A percentile compares a stretch with the other conserved stretches of the same genome.
These are phyloP conservation scores for Neofusicoccum sp. DNA, from an alignment of 2,329 filamentous ascomycete genomes.

Conservation along the genomic window DNA sequence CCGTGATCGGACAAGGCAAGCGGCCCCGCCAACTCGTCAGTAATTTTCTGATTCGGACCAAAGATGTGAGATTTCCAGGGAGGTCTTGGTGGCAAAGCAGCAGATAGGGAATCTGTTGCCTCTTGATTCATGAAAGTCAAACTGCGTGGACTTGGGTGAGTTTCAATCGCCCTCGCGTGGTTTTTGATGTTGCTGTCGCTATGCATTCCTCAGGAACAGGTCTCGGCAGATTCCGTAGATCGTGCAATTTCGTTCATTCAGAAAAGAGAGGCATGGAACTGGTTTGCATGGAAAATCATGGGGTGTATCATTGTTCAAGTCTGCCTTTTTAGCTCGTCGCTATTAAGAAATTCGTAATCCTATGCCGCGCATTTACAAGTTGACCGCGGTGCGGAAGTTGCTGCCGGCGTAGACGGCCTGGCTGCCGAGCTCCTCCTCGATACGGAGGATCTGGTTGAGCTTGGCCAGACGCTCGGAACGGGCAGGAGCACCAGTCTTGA, in stretches of 20 bases:
- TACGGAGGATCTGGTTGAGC: conserved; percentile 99
- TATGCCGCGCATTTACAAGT: conserved; percentile 60
- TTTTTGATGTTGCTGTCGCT: background rate
- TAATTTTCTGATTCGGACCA: background rate
- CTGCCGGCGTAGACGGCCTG: conserved; percentile 88
- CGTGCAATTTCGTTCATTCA: background rate
- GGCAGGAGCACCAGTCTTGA: conserved; percentile 96
- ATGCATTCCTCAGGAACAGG: background rate
- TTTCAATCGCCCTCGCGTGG: background rate
- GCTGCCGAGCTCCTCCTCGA: conserved; percentile 96
- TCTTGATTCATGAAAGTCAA: background rate
- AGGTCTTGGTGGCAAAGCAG: background rate
- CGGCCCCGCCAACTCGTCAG: background rate
- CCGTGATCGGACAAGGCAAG: background rate
- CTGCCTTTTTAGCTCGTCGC: conserved; percentile 10
- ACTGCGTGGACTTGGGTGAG: background rate
- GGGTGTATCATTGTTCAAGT: conserved; percentile 14
- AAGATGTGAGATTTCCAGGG: background rate
- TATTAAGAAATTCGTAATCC: conserved; percentile 15
- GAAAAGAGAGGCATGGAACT: background rate
- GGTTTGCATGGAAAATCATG: background rate
- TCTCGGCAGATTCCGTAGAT: background rate
- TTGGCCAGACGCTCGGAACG: conserved; percentile 98
- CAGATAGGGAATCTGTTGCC: background rate
- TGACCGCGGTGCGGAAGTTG: conserved; percentile 89